Base-by-base conservation (phyloP, 1,284 basidiomycete genomes). In the Cutaneotrichosporon cutaneum region DNA sequence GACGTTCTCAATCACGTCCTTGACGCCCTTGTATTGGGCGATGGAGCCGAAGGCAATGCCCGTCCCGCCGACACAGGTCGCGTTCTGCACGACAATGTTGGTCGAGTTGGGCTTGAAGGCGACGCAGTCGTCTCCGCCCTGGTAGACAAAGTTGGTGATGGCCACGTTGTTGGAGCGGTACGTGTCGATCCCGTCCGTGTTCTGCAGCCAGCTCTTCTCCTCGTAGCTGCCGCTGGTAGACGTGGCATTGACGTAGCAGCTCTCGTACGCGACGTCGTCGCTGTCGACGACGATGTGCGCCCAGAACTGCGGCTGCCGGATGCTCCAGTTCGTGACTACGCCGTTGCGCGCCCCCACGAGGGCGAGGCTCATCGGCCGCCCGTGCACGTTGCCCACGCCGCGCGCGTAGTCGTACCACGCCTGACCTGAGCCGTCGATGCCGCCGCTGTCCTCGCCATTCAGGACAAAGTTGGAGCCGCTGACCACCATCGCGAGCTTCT, bases 401-500 rank as follows among this genome's bases (percentile, higher is more conserved):
- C 79, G 79, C 64, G 80, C 83, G 70, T 79, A 83, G 21, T 81
- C 72, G 81, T 84, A 85, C 83, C 84, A 85, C 16, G 72, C 74
- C 77, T 84, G 76, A 24, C 86, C 86, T 67, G 87, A 87, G n/a
- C 86, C 87, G 69, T 84, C 80, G 62, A 88, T 86, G 1, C 86
- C 86, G 26, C 86, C 86, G 2, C 77, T 82, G 67, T 82, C 81
- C 73, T 86, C 83, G 5, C 82, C 86, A 68, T 87, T 83, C 64
- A 88, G 81, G 18, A 81, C 79, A 67, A 87, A 88, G 77, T 87
- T 81, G 33, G 77, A 72, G 2, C 86, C 86, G 1, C 83, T 84
- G 48, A 88, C 77, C 59, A 88, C 83, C 69, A 87, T 87, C 82
- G 85, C 87, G 16, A 87, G 85, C 4, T 85, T 84, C 77, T 87